Evolutionary conservation across 2,329 filamentous ascomycete species (phyloP).

Genomic region (Paradendryphiella salina): DNA sequence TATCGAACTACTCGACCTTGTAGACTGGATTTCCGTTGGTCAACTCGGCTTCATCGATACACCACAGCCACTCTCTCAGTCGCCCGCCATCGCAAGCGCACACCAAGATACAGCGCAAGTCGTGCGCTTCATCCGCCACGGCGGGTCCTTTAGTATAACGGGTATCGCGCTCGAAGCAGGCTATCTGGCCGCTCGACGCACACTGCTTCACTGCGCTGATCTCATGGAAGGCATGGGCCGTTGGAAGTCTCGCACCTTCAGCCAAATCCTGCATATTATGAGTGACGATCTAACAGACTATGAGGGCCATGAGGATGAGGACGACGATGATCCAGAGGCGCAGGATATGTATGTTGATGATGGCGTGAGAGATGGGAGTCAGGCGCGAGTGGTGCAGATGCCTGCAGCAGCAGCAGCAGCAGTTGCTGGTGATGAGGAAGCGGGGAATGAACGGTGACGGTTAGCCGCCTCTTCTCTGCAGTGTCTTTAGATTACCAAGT

Average conservation of each 20-base stretch:
- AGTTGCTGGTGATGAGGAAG: background rate
- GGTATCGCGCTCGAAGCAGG: constrained; percentile 55
- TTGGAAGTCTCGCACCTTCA: constrained; percentile 57
- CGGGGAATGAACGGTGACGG: constrained; percentile 24
- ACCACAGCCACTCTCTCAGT: constrained; percentile 13
- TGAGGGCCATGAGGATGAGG: constrained; percentile 21
- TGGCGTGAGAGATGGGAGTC: background rate
- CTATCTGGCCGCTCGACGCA: constrained; percentile 56
- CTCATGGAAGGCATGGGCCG: constrained; percentile 58
- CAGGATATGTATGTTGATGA: background rate
- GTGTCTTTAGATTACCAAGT: constrained; percentile 27
- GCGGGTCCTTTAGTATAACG: constrained; percentile 54
- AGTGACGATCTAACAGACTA: constrained; percentile 54
- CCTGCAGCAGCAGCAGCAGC: no score
- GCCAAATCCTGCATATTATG: constrained; percentile 59
- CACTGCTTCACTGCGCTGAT: constrained; percentile 57
- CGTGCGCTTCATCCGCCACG: constrained; percentile 54
- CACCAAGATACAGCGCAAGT: constrained; percentile 38
- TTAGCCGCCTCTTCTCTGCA: constrained; percentile 29
- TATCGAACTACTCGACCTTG: constrained; percentile 55
- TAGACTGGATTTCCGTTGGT: constrained; percentile 55
- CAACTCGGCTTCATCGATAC: constrained; percentile 51
- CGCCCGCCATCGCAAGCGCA: no score
- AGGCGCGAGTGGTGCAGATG: background rate
- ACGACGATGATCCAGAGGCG: background rate